These are phyloP conservation scores for Bimuria novae-zelandiae DNA, from an alignment of 2,329 filamentous ascomycete species.

Conservation along the genomic window DNA sequence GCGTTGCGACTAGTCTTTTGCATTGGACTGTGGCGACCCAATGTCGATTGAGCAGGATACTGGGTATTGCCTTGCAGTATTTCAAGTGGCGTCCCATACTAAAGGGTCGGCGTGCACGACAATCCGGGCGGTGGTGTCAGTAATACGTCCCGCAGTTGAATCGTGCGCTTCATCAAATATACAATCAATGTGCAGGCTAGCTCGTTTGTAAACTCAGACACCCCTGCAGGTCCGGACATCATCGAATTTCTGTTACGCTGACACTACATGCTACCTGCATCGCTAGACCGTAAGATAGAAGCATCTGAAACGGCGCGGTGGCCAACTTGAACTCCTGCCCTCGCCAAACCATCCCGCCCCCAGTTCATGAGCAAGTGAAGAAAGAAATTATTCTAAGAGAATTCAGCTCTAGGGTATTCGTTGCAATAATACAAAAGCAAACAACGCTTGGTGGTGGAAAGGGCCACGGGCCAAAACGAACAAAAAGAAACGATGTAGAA, in stretches of 20 bases:
- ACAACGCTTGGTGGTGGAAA: background rate
- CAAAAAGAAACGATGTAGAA: background rate
- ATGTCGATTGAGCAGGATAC: too few species aligned
- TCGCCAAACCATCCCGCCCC: background rate
- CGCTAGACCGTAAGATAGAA: background rate
- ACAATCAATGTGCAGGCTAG: too few species aligned
- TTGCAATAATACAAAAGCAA: slow-evolving; percentile 7
- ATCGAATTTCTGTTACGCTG: slow-evolving; percentile 3
- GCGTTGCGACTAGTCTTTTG: background rate
- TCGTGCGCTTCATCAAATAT: background rate
- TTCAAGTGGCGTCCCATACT: too few species aligned
- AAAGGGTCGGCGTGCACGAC: too few species aligned
- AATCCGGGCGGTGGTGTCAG: background rate
- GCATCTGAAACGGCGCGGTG: slow-evolving; percentile 7
- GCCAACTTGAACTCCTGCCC: background rate
- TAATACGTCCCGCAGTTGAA: background rate
- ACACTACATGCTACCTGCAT: slow-evolving; percentile 1
- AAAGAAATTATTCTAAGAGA: slow-evolving; percentile 1
- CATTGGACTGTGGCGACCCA: too few species aligned
- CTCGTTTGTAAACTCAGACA: slow-evolving; percentile 4
- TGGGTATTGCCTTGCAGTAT: too few species aligned
- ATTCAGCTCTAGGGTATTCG: slow-evolving; percentile 5
- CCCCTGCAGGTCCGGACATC: slow-evolving; percentile 5
- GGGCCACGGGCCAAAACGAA: background rate
- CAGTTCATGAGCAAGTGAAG: background rate